Evolutionary conservation across 371 early-diverging fungal genomes (phyloP), one percentile per base, ranked within the genome.

Genomic region (Mucor saturninus): DNA sequence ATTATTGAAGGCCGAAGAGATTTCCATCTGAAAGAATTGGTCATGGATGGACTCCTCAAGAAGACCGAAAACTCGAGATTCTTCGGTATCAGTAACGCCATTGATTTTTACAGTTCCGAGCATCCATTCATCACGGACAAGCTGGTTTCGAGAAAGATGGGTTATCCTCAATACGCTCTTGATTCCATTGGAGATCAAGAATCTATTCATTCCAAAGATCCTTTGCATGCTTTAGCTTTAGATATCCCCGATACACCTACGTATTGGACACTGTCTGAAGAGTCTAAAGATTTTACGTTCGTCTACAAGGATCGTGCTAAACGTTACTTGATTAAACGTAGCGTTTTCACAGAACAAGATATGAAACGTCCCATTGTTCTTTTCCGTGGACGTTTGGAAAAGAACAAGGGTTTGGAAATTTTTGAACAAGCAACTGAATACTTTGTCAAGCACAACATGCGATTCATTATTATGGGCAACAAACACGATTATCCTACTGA

Each of bases 11-110:
- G 87, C 4, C 70, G 76, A 5, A 62, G 75, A 42, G 84, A 86
- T 49, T 85, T 89, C 62, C 80, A 81, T 48, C 71, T 85, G 48
- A 87, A 87, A 49, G 89, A 89, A 58, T 67, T 89, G 7, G 79
- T 87, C 26, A 84, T 89, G 71, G 81, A 81, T 43, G 74, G 77
- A 38, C 55, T 89, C 14, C 61, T 87, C 39, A 75, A 73, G 28
- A 84, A 83, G 54, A 84, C 81, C 6, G 79, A 82, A 35, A 68
- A 70, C 40, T 69, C 72, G 10, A 72, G 81, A 15, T 85, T 87
- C 55, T 73, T 83, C 58, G 89, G 89, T 11, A 83, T 89, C 42
- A 83, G 81, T 39, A 84, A 83, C 56, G 89, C 84, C n/a, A 65
- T 89, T 15, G 86, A 89, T 52, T 84, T 82, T 50, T 48, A 69